These are phyloP conservation scores for Arabis alpina DNA, from an alignment of 345 rosid species.

Conservation along the genomic window DNA sequence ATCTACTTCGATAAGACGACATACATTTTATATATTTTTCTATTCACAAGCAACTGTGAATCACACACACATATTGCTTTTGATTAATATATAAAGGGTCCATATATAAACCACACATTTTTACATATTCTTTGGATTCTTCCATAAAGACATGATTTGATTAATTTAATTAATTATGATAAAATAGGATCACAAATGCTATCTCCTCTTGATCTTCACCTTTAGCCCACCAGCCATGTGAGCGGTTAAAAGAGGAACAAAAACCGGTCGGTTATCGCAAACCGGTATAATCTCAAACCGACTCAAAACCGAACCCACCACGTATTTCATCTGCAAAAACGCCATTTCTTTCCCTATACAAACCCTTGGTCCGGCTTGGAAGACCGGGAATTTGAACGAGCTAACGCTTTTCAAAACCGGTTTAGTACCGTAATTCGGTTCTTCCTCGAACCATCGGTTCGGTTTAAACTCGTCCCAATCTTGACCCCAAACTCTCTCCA, in stretches of 20 bases:
- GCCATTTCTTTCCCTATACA: conserved; percentile 83
- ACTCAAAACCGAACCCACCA: conserved; percentile 53
- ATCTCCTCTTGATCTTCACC: conserved; percentile 53
- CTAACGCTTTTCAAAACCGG: conserved; percentile 48
- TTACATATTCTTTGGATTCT: conserved; percentile 28
- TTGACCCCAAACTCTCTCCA: conserved; percentile 72
- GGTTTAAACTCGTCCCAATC: conserved; percentile 71
- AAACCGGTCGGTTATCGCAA: conserved; percentile 46
- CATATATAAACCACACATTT: conserved; percentile 16
- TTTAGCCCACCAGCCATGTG: conserved; percentile 75
- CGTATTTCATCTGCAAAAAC: conserved; percentile 74
- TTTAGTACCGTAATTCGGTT: conserved; percentile 16
- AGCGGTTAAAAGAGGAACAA: conserved; percentile 67
- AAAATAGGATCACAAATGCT: not conserved
- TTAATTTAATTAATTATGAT: not conserved
- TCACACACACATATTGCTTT: conserved; percentile 14
- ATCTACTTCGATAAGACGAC: conserved; percentile 13
- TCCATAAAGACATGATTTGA: conserved; percentile 8
- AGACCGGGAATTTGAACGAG: conserved; percentile 65
- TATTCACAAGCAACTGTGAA: conserved; percentile 19
- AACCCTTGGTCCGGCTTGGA: conserved; percentile 79
- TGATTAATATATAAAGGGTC: conserved; percentile 1
- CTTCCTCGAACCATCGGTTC: conserved; percentile 51
- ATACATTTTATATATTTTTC: conserved; percentile 13
- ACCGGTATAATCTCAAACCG: conserved; percentile 52